Evolutionary conservation across 495 filamentous ascomycete species (phyloP).

Genomic region (Penicillium nucicola): DNA sequence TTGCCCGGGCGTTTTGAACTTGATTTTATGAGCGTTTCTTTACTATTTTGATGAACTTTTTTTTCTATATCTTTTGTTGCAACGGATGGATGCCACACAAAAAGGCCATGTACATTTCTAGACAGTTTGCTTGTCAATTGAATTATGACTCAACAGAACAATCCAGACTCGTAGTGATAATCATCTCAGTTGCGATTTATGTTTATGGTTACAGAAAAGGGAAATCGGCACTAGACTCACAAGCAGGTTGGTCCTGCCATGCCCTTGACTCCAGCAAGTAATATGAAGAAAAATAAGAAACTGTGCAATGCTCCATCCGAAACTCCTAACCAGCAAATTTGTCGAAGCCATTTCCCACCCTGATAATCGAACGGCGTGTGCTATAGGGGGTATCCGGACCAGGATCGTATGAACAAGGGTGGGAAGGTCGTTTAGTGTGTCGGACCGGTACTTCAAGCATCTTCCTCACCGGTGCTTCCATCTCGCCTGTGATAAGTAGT

Average conservation of each 20-base stretch:
- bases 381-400: slow-evolving; percentile 12
- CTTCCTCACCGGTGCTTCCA: slow-evolving; percentile 51
- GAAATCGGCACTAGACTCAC: background rate
- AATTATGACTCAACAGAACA: slow-evolving; percentile 7
- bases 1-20: slow-evolving; percentile 7
- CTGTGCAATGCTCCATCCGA: slow-evolving; percentile 22
- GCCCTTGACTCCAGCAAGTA: slow-evolving; percentile 11
- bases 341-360: background rate
- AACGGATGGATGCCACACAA: slow-evolving; percentile 22
- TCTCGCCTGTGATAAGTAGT: slow-evolving; percentile 36
- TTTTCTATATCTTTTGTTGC: slow-evolving; percentile 5
- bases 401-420: slow-evolving; percentile 6
- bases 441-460: slow-evolving; percentile 21
- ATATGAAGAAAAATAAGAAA: slow-evolving; percentile 9
- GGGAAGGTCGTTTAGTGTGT: slow-evolving; percentile 1
- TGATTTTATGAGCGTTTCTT: slow-evolving; percentile 25
- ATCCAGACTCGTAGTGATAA: background rate
- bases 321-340: slow-evolving; percentile 22
- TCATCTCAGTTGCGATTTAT: background rate
- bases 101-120: slow-evolving; percentile 22
- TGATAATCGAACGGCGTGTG: background rate
- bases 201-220: background rate
- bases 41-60: slow-evolving; percentile 3
- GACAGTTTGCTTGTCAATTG: slow-evolving; percentile 16
- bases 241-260: slow-evolving; percentile 4